Evolutionary conservation across 495 filamentous ascomycete genomes (phyloP).

Genomic region (Penicillium bovifimosum): DNA sequence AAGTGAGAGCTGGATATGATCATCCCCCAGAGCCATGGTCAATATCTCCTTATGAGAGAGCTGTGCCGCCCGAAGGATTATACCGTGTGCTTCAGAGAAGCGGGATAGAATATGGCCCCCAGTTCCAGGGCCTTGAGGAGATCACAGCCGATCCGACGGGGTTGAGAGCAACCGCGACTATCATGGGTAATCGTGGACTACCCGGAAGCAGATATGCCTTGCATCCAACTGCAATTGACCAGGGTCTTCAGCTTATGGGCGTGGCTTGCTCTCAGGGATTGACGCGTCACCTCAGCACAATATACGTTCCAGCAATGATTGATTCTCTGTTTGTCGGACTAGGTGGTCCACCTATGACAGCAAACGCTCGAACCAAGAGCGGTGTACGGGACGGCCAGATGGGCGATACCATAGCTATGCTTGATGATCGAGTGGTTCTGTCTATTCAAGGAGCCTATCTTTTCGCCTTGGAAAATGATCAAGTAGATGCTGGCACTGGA

Average conservation of each 20-base stretch:
- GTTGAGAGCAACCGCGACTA: constrained; percentile 4
- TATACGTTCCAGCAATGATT: constrained; percentile 1
- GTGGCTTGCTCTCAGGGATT: constrained; percentile 18
- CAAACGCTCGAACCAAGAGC: neutral
- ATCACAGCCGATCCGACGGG: constrained; percentile 19
- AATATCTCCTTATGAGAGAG: neutral
- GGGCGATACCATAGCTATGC: neutral
- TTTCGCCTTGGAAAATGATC: neutral
- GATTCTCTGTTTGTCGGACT: neutral
- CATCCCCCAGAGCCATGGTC: neutral
- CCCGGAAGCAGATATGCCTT: constrained; percentile 21
- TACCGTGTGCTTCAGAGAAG: constrained; percentile 31
- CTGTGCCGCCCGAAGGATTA: constrained; percentile 1
- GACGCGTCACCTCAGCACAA: constrained; percentile 20
- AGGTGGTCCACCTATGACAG: neutral
- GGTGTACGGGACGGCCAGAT: neutral
- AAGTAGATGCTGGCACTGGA: neutral
- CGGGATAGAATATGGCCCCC: constrained; percentile 36
- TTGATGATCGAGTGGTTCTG: neutral
- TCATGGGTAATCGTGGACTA: neutral
- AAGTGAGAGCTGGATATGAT: constrained; percentile 16
- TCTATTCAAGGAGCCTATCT: neutral
- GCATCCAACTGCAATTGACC: constrained; percentile 41
- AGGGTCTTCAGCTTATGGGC: constrained; percentile 33
- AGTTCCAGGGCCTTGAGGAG: constrained; percentile 20